Evolutionary conservation across 2,329 filamentous ascomycete species (phyloP).

Genomic region (Aspergillus brunneoviolaceus): DNA sequence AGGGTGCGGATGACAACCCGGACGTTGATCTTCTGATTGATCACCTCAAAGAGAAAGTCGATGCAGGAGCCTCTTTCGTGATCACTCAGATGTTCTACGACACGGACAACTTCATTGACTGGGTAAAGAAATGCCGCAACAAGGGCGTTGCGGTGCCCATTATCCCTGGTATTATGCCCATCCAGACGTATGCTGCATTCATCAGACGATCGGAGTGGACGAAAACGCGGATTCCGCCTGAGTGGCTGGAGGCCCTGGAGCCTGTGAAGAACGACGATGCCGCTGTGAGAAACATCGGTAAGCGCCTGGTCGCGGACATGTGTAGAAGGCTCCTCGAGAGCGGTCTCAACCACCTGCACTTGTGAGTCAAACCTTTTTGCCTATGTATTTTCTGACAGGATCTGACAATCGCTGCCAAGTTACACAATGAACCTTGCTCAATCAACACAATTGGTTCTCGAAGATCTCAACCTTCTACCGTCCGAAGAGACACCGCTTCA

Average conservation of each 20-base stretch:
- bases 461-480: constrained; percentile 81
- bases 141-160: constrained; percentile 82
- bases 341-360: constrained; percentile 87
- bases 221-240: constrained; percentile 75
- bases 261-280: constrained; percentile 96
- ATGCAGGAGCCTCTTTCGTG: constrained; percentile 88
- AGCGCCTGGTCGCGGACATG: constrained; percentile 81
- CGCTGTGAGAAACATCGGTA: constrained; percentile 85
- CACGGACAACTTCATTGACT: constrained; percentile 87
- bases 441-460: constrained; percentile 88
- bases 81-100: constrained; percentile 99
- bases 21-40: constrained; percentile 81
- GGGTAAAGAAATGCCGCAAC: constrained; percentile 82
- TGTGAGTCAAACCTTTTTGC: constrained; percentile 50
- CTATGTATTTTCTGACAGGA: background rate
- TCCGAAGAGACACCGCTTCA: constrained; percentile 74
- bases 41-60: constrained; percentile 95
- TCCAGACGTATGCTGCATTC: constrained; percentile 93
- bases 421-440: constrained; percentile 99
- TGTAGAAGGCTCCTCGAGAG: constrained; percentile 80
- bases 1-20: constrained; percentile 90
- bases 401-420: constrained; percentile 37
- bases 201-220: constrained; percentile 87
- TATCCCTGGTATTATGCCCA: constrained; percentile 86
- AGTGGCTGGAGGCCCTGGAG: constrained; percentile 79